phyloP scores from a whole-genome alignment of 257 asterid genomes.

The Scutellaria minor region DNA sequence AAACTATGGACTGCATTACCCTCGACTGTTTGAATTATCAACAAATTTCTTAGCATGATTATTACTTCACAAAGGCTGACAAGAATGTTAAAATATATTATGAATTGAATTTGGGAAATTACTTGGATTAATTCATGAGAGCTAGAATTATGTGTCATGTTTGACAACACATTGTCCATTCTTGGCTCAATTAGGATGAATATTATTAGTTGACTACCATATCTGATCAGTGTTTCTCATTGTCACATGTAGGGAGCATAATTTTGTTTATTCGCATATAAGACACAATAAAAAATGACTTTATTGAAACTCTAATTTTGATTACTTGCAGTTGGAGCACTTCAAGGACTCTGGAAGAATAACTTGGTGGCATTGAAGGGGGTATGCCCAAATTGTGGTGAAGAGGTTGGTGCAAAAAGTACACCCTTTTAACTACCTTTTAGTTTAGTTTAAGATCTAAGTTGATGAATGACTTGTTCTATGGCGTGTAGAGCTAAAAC shows the following conservation, averaged over 20 bases:
- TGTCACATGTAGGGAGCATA: background rate
- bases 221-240: slow-evolving; percentile 2
- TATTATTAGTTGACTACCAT: background rate
- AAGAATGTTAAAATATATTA: background rate
- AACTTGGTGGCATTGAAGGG: slow-evolving; percentile 95
- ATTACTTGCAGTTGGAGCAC: slow-evolving; percentile 73
- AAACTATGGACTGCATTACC: background rate
- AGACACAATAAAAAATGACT: background rate
- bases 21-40: slow-evolving; percentile 10
- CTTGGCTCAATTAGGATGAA: background rate
- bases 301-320: slow-evolving; percentile 36
- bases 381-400: slow-evolving; percentile 92
- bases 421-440: background rate
- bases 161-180: slow-evolving; percentile 8
- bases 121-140: background rate
- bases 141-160: background rate
- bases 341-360: slow-evolving; percentile 85
- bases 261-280: background rate
- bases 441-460: slow-evolving; percentile 12
- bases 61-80: slow-evolving; percentile 1
- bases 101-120: slow-evolving; percentile 1
- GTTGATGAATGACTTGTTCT: background rate
- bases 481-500: slow-evolving; percentile 24
- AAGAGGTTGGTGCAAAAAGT: slow-evolving; percentile 66
- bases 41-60: slow-evolving; percentile 1